Evolutionary conservation across 768 basidiomycete genomes (phyloP).

Genomic region (Auricularia heimuer): DNA sequence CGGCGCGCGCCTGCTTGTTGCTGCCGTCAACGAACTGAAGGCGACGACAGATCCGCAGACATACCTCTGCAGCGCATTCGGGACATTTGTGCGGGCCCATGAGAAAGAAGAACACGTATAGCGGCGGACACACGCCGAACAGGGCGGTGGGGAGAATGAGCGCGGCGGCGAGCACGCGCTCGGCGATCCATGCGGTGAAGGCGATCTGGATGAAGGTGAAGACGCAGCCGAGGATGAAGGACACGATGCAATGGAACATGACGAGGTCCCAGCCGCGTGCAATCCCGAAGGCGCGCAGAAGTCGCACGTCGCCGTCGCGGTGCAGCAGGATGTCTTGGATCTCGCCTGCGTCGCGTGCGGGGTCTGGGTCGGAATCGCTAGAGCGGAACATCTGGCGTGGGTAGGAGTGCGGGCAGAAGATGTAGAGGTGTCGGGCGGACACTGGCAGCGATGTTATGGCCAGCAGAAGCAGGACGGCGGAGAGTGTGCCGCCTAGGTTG

Average conservation of each 20-base stretch:
- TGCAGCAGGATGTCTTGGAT: neutral
- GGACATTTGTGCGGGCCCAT: neutral
- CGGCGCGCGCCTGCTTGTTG: too few species aligned
- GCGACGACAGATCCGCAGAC: neutral
- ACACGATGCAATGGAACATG: neutral
- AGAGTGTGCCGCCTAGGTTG: neutral
- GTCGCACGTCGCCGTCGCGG: neutral
- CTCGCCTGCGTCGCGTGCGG: neutral
- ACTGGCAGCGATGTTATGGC: neutral
- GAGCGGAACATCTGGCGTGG: neutral
- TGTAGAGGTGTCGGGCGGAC: neutral
- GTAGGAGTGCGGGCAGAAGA: neutral
- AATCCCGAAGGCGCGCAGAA: neutral
- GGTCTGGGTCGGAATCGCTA: neutral
- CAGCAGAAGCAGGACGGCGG: neutral
- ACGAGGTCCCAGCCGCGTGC: neutral
- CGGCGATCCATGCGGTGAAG: neutral
- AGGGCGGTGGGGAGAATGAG: neutral
- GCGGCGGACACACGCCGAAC: neutral
- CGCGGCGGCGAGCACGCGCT: neutral
- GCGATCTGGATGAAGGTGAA: neutral
- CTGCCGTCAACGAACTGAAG: too few species aligned
- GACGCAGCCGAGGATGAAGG: neutral
- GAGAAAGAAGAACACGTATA: neutral
- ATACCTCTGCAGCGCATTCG: neutral